Evolutionary conservation across 345 rosid species (phyloP).

Genomic region (Salix dunnii): DNA sequence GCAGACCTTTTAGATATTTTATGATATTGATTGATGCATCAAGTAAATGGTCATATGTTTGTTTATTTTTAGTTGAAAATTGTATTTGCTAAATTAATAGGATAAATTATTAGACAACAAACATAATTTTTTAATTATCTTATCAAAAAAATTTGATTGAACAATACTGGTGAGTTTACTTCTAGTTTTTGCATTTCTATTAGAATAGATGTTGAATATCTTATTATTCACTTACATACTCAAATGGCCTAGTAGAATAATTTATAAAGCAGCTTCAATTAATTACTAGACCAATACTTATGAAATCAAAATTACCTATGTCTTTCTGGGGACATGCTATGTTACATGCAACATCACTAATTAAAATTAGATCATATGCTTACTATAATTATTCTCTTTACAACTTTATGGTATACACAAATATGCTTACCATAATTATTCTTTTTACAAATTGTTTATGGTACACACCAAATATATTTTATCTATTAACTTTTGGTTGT

Average conservation of each 20-base stretch:
- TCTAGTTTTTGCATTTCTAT: background rate
- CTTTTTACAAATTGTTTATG: too few species aligned
- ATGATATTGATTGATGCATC: too few species aligned
- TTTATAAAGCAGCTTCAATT: constrained; percentile 8
- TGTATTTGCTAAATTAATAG: background rate
- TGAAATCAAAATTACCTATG: too few species aligned
- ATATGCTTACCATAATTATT: background rate
- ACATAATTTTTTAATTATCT: constrained; percentile 8
- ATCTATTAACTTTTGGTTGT: constrained; percentile 4
- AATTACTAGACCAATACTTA: background rate
- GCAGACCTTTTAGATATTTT: too few species aligned
- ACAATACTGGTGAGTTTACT: constrained; percentile 20
- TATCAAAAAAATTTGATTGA: constrained; percentile 10
- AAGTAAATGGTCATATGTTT: too few species aligned
- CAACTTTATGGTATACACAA: background rate
- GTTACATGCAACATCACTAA: background rate
- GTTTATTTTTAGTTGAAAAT: too few species aligned
- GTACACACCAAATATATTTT: background rate
- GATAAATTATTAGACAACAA: background rate
- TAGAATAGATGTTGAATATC: background rate
- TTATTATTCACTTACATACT: background rate
- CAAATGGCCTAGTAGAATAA: constrained; percentile 2
- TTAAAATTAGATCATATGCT: too few species aligned
- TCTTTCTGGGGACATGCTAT: background rate
- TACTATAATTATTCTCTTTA: too few species aligned